These are phyloP conservation scores for Yarrowia alimentaria DNA, from an alignment of 805 yeast species.

Conservation along the genomic window DNA sequence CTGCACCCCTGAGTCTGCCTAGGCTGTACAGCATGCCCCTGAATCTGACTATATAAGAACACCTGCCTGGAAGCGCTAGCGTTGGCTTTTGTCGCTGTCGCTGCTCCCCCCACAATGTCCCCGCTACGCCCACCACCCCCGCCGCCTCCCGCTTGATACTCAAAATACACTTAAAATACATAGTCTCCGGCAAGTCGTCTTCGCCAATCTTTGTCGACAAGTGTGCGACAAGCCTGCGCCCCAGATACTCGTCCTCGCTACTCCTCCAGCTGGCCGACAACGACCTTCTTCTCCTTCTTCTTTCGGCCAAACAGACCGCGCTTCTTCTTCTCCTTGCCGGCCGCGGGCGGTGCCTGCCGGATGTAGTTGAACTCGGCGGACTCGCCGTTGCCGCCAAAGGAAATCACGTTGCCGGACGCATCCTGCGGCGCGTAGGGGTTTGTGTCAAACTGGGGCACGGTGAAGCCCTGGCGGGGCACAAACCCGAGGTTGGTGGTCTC, in stretches of 20 bases:
- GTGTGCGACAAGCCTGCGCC: too few species aligned
- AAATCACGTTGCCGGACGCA: conserved; percentile 36
- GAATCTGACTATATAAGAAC: too few species aligned
- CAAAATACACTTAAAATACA: too few species aligned
- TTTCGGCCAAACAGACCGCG: conserved; percentile 76
- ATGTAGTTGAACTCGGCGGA: conserved; percentile 39
- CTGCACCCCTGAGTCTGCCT: too few species aligned
- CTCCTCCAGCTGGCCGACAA: conserved; percentile 20
- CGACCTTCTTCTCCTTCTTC: conserved; percentile 42
- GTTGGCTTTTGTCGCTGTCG: too few species aligned
- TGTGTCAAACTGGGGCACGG: conserved; percentile 58
- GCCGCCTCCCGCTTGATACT: too few species aligned
- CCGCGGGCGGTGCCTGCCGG: conserved; percentile 50
- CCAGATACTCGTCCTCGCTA: conserved; percentile 2
- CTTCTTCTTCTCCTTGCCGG: conserved; percentile 67
- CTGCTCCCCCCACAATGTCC: too few species aligned
- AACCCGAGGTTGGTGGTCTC: conserved; percentile 81
- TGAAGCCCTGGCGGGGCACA: conserved; percentile 65
- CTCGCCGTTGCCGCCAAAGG: conserved; percentile 39
- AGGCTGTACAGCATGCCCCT: too few species aligned
- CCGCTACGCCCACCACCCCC: too few species aligned
- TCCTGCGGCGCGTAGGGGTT: conserved; percentile 38
- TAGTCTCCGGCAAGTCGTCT: too few species aligned
- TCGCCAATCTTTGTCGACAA: too few species aligned
- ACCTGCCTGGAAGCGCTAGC: too few species aligned